Evolutionary conservation across 345 rosid genomes (phyloP).

Genomic region (Barbarea vulgaris): DNA sequence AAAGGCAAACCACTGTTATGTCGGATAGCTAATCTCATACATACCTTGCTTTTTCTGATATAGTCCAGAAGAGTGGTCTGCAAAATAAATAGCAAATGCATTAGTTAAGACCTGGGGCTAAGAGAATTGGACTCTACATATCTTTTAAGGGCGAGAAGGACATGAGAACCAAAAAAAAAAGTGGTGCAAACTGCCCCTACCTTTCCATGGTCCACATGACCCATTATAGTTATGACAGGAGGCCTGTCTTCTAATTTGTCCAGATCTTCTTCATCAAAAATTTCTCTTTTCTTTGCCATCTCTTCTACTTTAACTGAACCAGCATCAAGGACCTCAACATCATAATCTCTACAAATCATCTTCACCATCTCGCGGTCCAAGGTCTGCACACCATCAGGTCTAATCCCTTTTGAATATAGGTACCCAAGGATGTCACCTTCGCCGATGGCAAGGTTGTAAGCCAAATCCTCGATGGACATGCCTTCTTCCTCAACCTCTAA

Average conservation of each 20-base stretch:
- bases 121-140: neutral
- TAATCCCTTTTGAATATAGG: conserved; percentile 86
- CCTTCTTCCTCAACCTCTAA: conserved; percentile 91
- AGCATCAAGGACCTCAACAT: conserved; percentile 86
- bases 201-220: conserved; percentile 99
- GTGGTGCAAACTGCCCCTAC: conserved; percentile 42
- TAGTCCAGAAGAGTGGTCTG: conserved; percentile 97
- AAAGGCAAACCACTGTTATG: conserved; percentile 8
- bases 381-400: conserved; percentile 95
- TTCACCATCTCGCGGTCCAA: conserved; percentile 91
- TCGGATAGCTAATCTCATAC: conserved; percentile 14
- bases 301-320: conserved; percentile 75
- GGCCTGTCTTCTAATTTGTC: conserved; percentile 91
- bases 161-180: neutral
- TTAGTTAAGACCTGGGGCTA: conserved; percentile 40
- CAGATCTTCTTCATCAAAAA: conserved; percentile 82
- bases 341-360: conserved; percentile 86
- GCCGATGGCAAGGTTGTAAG: conserved; percentile 68
- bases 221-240: conserved; percentile 99
- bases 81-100: conserved; percentile 39
- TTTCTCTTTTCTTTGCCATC: conserved; percentile 88
- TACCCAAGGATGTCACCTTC: conserved; percentile 95
- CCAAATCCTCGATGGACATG: conserved; percentile 88
- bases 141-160: conserved; percentile 9
- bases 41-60: conserved; percentile 93